Evolutionary conservation across 1,139 yeast species (phyloP), one percentile per base, ranked within the genome.

Genomic region (Suhomyces coccinellae): DNA sequence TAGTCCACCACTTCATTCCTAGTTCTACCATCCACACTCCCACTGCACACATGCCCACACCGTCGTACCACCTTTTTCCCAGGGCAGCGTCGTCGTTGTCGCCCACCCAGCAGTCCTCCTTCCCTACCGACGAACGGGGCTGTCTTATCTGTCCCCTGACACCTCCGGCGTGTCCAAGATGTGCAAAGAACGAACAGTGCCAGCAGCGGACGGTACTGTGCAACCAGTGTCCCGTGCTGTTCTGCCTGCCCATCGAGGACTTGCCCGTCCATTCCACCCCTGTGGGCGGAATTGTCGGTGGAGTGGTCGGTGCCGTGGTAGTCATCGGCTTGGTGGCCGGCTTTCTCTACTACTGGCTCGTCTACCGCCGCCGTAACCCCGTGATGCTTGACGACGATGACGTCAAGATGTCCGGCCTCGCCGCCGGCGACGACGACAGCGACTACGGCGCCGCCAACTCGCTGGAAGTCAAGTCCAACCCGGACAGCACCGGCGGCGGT

Each of bases 221-320:
- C 57, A 43, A 60, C 9, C 47, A 66, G 44, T 86, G 95, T 63
- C 79, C 90, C 0, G 59, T 63, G 14, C 73, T 77, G n/a, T 73
- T 72, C 52, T 85, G 91, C 62, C 64, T 67, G 2, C 57, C 59
- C 2, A 44, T 51, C 15, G 57, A 53, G 15, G 15, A 29, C n/a
- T 8, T 35, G 2, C 16, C 39, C 14, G 37, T 46, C 12, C 38
- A 42, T 13, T 44, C 40, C 26, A 53, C 63, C 8, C 66, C 69
- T 3, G 55, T 67, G 11, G 87, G 88, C 15, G 87, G 82, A 2
- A 77, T 83, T 2, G 81, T 82, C 0, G 90, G 87, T 6, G 87
- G 87, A 24, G 81, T 80, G 2, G 71, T 79, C 2, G 87, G 84
- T 10, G 80, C 79, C 14, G 20, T 47, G 34, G 72, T 68, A 3